Evolutionary conservation across 495 filamentous ascomycete genomes (phyloP).

Genomic region (Trichocladium uniseriatum): DNA sequence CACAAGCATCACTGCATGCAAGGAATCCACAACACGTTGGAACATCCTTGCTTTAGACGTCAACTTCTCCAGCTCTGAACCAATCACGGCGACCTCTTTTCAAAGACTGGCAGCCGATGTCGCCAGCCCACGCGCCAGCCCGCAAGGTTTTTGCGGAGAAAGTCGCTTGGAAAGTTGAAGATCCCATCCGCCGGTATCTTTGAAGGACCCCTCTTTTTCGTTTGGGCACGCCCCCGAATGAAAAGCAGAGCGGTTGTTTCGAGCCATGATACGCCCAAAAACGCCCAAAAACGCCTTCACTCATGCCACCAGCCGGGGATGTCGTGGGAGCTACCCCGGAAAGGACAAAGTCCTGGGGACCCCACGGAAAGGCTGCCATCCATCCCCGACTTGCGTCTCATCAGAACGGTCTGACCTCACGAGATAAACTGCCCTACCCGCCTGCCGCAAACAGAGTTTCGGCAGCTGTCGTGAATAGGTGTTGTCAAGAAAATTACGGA

Average conservation of each 20-base stretch:
- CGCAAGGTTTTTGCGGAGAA: constrained; percentile 4
- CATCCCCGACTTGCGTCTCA: too few species aligned
- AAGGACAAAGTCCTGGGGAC: too few species aligned
- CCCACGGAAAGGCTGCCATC: too few species aligned
- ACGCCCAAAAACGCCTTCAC: too few species aligned
- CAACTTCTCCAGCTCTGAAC: constrained; percentile 10
- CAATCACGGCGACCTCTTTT: constrained; percentile 26
- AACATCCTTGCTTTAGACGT: constrained; percentile 21
- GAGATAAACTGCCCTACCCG: too few species aligned
- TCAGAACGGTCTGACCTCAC: too few species aligned
- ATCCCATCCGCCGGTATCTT: constrained; percentile 12
- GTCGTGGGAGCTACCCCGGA: too few species aligned
- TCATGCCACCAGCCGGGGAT: too few species aligned
- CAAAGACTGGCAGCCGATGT: constrained; percentile 29
- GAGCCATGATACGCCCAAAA: too few species aligned
- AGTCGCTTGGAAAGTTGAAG: neutral
- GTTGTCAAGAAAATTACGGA: constrained; percentile 37
- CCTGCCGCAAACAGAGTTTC: constrained; percentile 3
- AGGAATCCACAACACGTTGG: constrained; percentile 17
- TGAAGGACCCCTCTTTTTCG: neutral
- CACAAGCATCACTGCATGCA: constrained; percentile 28
- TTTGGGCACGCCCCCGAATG: neutral
- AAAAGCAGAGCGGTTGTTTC: too few species aligned
- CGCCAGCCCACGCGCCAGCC: constrained; percentile 15
- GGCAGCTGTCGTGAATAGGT: constrained; percentile 16